Percentiles rank a stretch among this genome's conserved stretches.
Evolutionary conservation across 2,329 filamentous ascomycete genomes (phyloP).

Genomic region (Cladosporium sp.): DNA sequence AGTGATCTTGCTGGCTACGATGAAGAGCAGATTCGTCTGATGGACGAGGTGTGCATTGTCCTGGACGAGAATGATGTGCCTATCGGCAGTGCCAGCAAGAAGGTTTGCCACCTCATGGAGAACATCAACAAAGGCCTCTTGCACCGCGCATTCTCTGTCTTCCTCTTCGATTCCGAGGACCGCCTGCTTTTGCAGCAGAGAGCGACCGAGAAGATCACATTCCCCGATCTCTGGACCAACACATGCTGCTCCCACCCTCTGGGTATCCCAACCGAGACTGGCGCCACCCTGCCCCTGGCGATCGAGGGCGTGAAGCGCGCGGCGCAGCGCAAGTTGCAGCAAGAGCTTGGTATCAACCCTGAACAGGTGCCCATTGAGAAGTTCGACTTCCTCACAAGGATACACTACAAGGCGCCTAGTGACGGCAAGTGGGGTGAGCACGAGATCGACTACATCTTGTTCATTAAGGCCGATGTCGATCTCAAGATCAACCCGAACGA

Average conservation of each 20-base stretch:
- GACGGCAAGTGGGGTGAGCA: conserved; percentile 99
- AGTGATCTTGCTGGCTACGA: conserved; percentile 85
- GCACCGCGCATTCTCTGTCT: conserved; percentile 96
- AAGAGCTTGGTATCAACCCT: conserved; percentile 89
- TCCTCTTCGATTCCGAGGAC: conserved; percentile 94
- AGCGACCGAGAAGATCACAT: conserved; percentile 95
- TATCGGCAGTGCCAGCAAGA: conserved; percentile 97
- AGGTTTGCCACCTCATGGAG: conserved; percentile 97
- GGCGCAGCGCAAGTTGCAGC: conserved; percentile 88
- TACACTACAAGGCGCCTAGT: conserved; percentile 97
- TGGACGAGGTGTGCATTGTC: conserved; percentile 99
- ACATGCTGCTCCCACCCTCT: conserved; percentile 98
- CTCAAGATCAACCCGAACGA: conserved; percentile 83
- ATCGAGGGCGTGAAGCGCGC: conserved; percentile 86
- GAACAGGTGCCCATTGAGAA: conserved; percentile 87
- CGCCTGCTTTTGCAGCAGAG: conserved; percentile 93
- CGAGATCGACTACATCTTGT: conserved; percentile 98
- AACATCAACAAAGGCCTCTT: conserved; percentile 96
- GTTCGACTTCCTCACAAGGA: conserved; percentile 91
- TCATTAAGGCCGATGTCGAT: conserved; percentile 93
- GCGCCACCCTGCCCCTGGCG: conserved; percentile 75
- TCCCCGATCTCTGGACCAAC: conserved; percentile 99
- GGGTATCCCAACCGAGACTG: conserved; percentile 87
- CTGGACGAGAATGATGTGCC: conserved; percentile 87
- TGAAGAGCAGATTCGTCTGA: conserved; percentile 94